Conservation (phyloP, 768 basidiomycete genomes). For the Aureoboletus auriporus region DNA sequence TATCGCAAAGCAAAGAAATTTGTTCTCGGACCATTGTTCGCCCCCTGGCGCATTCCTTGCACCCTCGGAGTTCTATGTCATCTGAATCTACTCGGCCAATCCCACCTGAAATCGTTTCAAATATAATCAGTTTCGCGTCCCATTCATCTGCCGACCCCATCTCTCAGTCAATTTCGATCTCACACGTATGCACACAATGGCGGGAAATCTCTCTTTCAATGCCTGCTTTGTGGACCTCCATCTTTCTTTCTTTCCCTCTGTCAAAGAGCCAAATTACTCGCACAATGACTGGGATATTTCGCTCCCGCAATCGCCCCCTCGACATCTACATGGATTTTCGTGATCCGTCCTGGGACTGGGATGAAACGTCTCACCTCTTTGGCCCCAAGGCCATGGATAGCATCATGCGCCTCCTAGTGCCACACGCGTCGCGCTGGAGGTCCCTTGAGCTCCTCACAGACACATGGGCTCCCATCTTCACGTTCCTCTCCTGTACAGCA, state of each 20-base stretch:
- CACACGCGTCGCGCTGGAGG: conserved; percentile 45
- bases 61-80: background rate
- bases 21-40: background rate
- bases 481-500: conserved; percentile 43
- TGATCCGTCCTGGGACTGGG: conserved; percentile 55
- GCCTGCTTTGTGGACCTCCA: conserved; percentile 47
- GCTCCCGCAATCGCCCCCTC: conserved; percentile 46
- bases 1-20: background rate
- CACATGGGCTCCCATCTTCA: conserved; percentile 56
- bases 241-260: conserved; percentile 44
- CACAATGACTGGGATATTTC: conserved; percentile 35
- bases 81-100: conserved; percentile 9
- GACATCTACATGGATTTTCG: conserved; percentile 55
- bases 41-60: background rate
- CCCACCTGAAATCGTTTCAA: conserved; percentile 35
- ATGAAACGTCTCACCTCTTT: conserved; percentile 42
- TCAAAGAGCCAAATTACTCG: conserved; percentile 35
- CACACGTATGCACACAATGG: conserved; percentile 52
- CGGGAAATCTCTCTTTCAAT: conserved; percentile 43
- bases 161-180: conserved; percentile 32
- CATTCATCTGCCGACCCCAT: conserved; percentile 25
- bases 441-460: conserved; percentile 50
- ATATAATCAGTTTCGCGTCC: conserved; percentile 33
- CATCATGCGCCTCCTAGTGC: conserved; percentile 42
- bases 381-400: conserved; percentile 40